Conservation (phyloP, 805 yeast species). For the Candida sithepensis region DNA sequence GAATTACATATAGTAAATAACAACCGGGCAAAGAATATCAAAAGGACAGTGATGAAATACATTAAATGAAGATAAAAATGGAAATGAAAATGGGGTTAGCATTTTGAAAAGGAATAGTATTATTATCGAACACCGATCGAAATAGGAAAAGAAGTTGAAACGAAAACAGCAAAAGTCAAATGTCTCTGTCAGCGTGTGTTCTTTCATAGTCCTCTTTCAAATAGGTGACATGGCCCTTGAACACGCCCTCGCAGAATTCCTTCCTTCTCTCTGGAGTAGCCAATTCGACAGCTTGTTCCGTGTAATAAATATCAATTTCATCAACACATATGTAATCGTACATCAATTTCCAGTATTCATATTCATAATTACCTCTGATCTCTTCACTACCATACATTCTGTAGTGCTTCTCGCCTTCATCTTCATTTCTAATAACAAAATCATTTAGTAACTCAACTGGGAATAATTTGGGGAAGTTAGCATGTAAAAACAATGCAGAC, state of each 20-base stretch:
- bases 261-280: constrained; percentile 11
- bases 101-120: neutral
- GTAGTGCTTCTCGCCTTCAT: constrained; percentile 9
- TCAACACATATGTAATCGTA: constrained; percentile 18
- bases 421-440: constrained; percentile 12
- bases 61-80: neutral
- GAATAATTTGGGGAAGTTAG: constrained; percentile 45
- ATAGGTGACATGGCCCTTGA: constrained; percentile 16
- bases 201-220: constrained; percentile 5
- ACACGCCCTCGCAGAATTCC: constrained; percentile 14
- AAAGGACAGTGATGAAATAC: no score
- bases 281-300: constrained; percentile 8
- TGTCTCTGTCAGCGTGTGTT: neutral
- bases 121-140: neutral
- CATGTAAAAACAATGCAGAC: constrained; percentile 32
- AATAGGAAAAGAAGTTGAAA: neutral
- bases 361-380: constrained; percentile 17
- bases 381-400: constrained; percentile 11
- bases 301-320: constrained; percentile 15
- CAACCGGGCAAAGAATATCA: neutral
- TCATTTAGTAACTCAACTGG: constrained; percentile 39
- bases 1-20: no score
- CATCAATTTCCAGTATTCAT: constrained; percentile 19
- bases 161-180: neutral
- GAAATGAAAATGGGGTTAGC: neutral